Percentiles rank a stretch among this genome's conserved stretches.
These are phyloP conservation scores for Penicillium daleae DNA, from an alignment of 495 filamentous ascomycete genomes.

Conservation along the genomic window DNA sequence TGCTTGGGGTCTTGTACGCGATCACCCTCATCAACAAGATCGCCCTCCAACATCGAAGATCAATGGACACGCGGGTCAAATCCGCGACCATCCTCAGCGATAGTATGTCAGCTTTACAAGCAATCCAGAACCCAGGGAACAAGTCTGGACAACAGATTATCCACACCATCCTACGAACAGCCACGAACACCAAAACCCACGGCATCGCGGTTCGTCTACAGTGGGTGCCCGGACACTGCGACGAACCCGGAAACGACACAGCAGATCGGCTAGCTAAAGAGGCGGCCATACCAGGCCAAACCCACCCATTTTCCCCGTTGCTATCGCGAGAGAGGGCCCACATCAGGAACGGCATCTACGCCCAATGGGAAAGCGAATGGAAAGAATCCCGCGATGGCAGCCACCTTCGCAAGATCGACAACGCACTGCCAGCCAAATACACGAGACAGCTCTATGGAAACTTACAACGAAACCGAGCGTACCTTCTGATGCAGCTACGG, in stretches of 20 bases:
- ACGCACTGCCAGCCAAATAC: constrained; percentile 16
- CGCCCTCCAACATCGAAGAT: constrained; percentile 9
- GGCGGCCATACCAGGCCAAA: too few species aligned
- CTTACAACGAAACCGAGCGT: constrained; percentile 16
- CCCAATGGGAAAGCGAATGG: constrained; percentile 24
- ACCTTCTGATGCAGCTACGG: constrained; percentile 27
- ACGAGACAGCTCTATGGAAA: constrained; percentile 22
- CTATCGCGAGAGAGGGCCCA: too few species aligned
- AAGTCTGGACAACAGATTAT: too few species aligned
- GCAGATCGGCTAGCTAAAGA: too few species aligned
- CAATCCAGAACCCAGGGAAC: constrained; percentile 19
- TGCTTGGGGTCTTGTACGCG: constrained; percentile 30
- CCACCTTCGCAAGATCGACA: constrained; percentile 22
- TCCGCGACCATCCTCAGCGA: constrained; percentile 20
- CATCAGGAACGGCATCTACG: constrained; percentile 6
- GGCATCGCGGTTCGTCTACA: too few species aligned
- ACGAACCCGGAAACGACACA: too few species aligned
- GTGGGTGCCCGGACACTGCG: too few species aligned
- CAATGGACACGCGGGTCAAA: neutral
- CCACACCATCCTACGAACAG: too few species aligned
- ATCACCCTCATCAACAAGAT: constrained; percentile 20
- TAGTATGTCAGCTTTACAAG: constrained; percentile 27
- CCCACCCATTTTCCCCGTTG: too few species aligned
- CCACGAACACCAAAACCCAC: too few species aligned
- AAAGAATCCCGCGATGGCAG: constrained; percentile 13